Evolutionary conservation across 1,139 yeast genomes (phyloP), one percentile per base, ranked within the genome.

Genomic region (Hyphopichia fennica): DNA sequence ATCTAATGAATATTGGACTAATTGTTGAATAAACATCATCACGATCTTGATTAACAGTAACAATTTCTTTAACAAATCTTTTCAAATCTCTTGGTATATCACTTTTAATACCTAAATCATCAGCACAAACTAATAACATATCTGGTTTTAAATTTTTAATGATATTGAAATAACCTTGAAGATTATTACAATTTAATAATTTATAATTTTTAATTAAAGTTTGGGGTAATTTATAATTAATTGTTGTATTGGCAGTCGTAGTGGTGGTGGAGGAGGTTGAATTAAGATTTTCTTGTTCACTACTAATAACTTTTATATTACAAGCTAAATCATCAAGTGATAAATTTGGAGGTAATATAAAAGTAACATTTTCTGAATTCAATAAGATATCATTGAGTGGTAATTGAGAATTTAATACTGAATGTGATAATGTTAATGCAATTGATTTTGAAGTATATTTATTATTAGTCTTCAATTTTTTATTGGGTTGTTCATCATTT

Each of bases 271-370:
- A 18, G 15, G 25, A 18, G 20, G 36, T 23, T 15, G 35, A 11
- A 17, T 34, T 34, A n/a, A 34, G 11, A 25, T 29, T 31, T 16
- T 35, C 38, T 4, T 16, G 29, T 28, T 52, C 49, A 8, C 20
- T 18, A 32, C 7, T 18, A 13, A 35, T 6, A 42, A 47, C 44
- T 20, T 54, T 54, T 19, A 57, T 53, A 44, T 52, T 58, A 42
- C 53, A 48, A 28, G 50, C 60, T 40, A 72, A 60, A 49, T 73
- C 79, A 31, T 70, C 77, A 38, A 70, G 59, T 4, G 70, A 65
- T 39, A 73, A 60, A 45, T 72, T 68, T 9, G 79, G 79, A 1
- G 79, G 78, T 20, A 73, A 62, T 37, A 73, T 73, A 49, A 72
- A 73, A n/a, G 75, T 69, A 37, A 73, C 71, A 45, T 72, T 71